These are phyloP conservation scores for Xylaria sp. DNA, from an alignment of 2,329 filamentous ascomycete genomes.

Conservation along the genomic window DNA sequence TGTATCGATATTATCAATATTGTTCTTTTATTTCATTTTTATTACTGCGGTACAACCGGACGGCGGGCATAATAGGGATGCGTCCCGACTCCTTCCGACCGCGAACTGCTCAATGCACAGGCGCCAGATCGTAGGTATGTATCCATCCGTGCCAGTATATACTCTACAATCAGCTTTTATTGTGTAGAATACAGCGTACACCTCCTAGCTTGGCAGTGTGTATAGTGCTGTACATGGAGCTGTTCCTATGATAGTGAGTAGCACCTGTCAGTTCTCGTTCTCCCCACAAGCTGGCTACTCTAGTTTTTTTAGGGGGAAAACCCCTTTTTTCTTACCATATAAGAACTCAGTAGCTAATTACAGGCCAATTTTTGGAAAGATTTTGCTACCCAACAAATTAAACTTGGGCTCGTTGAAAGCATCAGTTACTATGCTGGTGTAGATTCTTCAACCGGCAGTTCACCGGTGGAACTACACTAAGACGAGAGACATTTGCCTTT, in stretches of 20 bases:
- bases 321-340: neutral
- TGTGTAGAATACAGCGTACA: neutral
- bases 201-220: neutral
- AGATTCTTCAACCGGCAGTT: neutral
- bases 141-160: neutral
- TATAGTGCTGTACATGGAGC: neutral
- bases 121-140: neutral
- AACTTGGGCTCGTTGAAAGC: neutral
- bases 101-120: constrained; percentile 19
- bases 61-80: neutral
- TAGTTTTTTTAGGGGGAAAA: no score
- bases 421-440: neutral
- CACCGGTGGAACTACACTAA: neutral
- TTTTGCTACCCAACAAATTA: neutral
- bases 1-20: neutral
- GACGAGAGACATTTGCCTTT: neutral
- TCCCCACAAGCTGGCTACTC: constrained; percentile 5
- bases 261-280: constrained; percentile 1
- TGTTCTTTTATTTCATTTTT: neutral
- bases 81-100: constrained; percentile 18
- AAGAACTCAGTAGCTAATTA: constrained; percentile 21
- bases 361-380: constrained; percentile 17
- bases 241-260: constrained; percentile 6
- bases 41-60: constrained; percentile 9
- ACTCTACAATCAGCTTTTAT: neutral